phyloP scores from a whole-genome alignment of 2,329 filamentous ascomycete genomes.

The Ophiostoma piceae region DNA sequence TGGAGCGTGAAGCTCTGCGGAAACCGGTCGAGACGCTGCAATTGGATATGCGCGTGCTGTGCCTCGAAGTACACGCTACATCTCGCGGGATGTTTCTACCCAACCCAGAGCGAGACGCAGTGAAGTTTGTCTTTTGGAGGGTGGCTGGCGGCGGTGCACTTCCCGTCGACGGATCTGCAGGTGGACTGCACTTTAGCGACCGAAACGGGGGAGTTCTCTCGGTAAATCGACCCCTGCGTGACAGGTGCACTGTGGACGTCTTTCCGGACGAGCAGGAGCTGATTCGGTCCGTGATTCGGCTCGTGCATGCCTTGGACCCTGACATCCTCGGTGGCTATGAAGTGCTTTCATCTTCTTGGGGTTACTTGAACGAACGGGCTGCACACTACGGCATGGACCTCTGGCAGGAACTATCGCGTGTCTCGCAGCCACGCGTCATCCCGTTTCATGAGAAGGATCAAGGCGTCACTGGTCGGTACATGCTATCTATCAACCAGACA shows the following conservation, averaged over 20 bases:
- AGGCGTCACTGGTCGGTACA: conserved; percentile 87
- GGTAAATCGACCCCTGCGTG: conserved; percentile 52
- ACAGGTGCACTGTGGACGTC: conserved; percentile 60
- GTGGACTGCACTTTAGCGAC: conserved; percentile 35
- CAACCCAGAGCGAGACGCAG: conserved; percentile 84
- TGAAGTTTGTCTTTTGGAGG: conserved; percentile 88
- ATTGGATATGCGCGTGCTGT: conserved; percentile 96
- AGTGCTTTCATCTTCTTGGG: conserved; percentile 90
- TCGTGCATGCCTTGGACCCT: conserved; percentile 78
- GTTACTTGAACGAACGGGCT: conserved; percentile 88
- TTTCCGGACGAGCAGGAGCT: conserved; percentile 81
- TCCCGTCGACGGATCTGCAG: neutral
- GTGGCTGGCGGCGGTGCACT: conserved; percentile 50
- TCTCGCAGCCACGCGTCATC: conserved; percentile 37
- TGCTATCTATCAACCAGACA: conserved; percentile 95
- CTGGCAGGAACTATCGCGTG: conserved; percentile 84
- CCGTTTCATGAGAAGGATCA: conserved; percentile 53
- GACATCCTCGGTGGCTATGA: conserved; percentile 94
- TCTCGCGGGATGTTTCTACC: conserved; percentile 74
- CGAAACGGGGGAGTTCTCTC: conserved; percentile 64
- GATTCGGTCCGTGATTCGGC: conserved; percentile 77
- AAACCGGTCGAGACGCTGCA: neutral
- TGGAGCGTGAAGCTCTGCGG: neutral
- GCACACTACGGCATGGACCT: conserved; percentile 81
- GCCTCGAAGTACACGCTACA: conserved; percentile 86